Evolutionary conservation across 768 basidiomycete genomes (phyloP).

Genomic region (Kwoniella shandongensis): DNA sequence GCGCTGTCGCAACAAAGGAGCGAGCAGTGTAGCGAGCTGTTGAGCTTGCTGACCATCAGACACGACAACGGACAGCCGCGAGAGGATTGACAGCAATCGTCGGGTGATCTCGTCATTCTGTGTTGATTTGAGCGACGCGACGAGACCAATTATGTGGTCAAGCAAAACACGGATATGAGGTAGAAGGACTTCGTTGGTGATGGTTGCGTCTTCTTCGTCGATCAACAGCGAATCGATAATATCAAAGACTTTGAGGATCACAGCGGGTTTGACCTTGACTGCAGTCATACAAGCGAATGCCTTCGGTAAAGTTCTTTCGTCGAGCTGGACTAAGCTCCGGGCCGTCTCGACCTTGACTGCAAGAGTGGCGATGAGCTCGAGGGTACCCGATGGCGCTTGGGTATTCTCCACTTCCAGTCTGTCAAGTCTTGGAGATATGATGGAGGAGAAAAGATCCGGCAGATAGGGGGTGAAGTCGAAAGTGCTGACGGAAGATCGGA

Average conservation of each 20-base stretch:
- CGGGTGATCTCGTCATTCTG: constrained; percentile 62
- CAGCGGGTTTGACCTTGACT: constrained; percentile 79
- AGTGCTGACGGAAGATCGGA: constrained; percentile 63
- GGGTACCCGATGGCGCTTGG: constrained; percentile 81
- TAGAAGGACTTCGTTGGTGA: constrained; percentile 66
- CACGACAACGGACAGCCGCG: constrained; percentile 73
- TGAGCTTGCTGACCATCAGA: constrained; percentile 69
- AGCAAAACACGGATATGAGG: constrained; percentile 63
- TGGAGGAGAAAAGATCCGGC: constrained; percentile 63
- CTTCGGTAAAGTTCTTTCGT: constrained; percentile 68
- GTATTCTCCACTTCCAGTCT: constrained; percentile 79
- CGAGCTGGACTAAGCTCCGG: constrained; percentile 68
- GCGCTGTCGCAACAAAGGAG: constrained; percentile 76
- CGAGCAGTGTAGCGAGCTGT: constrained; percentile 68
- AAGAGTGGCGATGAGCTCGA: constrained; percentile 84
- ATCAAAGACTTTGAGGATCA: constrained; percentile 78
- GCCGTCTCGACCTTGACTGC: constrained; percentile 62
- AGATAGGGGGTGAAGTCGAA: constrained; percentile 79
- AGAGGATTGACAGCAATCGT: constrained; percentile 78
- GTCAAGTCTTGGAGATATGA: constrained; percentile 80
- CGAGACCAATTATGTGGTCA: constrained; percentile 66
- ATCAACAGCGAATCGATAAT: constrained; percentile 68
- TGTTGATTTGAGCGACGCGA: constrained; percentile 62
- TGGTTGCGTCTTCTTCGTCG: constrained; percentile 62
- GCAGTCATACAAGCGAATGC: constrained; percentile 79